Evolutionary conservation across 768 basidiomycete species (phyloP), one percentile per base, ranked within the genome.

Genomic region (Dacryopinax primogenitus): DNA sequence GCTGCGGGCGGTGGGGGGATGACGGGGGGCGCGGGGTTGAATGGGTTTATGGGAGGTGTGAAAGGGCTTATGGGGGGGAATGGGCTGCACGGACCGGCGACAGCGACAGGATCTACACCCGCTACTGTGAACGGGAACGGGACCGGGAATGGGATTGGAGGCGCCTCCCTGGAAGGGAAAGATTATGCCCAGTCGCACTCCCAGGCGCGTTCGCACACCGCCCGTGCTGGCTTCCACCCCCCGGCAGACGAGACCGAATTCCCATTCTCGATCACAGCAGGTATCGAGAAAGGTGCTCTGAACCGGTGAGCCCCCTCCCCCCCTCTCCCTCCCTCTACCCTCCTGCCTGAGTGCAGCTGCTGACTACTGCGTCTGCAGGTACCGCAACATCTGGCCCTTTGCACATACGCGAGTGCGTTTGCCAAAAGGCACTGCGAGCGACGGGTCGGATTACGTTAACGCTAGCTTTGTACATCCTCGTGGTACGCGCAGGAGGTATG

Each of bases 331-430:
- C 12, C 35, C 23, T 66, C 44, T 18, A 11, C 12, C 9, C 13
- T 26, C 18, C 11, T 64, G 47, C 16, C 23, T 7, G 16, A 1
- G n/a, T 32, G n/a, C 2, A 33, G 12, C 39, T 58, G 33, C 63
- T 65, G 13, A 41, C 51, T 65, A 58, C 12, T 63, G 23, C 32
- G 41, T 30, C 28, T 30, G 18, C 68, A 92, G 92, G 67, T 98
- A 96, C 77, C 86, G 88, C 66, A 88, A 98, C 73, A 96, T 98
- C 65, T 98, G 93, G 91, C 95, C 95, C 0, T 97, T 93, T 68
- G 93, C 95, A 72, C 92, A 94, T 71, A 88, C 94, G 23, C 86
- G 95, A 37, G 93, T 97, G 2, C 81, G 86, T 58, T 78, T 97
- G 63, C 77, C 72, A 67, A 70, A 74, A 63, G 68, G 58, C 58